phyloP scores from a whole-genome alignment of 768 basidiomycete species.

The Antrodiella citrinella region DNA sequence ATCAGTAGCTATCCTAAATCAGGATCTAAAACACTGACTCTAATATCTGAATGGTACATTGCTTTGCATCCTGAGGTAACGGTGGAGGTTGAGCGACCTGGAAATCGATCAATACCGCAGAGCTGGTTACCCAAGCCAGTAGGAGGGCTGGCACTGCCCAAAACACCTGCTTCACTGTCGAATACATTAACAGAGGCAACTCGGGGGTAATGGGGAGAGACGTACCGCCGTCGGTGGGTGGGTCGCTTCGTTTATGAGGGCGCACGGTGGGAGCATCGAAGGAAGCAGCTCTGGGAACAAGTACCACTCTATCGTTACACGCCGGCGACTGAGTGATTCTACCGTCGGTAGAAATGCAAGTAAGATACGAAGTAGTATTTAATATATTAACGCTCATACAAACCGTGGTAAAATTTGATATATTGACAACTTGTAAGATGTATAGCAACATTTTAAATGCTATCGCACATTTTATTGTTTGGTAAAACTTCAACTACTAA shows the following conservation, averaged over 20 bases:
- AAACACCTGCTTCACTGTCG: neutral
- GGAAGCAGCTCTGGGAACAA: neutral
- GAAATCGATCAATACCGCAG: conserved; percentile 43
- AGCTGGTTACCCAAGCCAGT: conserved; percentile 9
- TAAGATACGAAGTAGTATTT: no score
- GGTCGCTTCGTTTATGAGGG: neutral
- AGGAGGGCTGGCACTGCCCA: conserved; percentile 5
- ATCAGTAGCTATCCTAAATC: neutral
- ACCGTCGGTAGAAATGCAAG: no score
- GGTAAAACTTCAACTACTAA: no score
- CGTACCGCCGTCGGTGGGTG: neutral
- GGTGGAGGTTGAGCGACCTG: conserved; percentile 70
- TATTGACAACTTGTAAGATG: no score
- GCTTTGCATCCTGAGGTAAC: conserved; percentile 48
- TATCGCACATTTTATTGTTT: no score
- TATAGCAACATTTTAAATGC: no score
- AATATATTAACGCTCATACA: no score
- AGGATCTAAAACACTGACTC: conserved; percentile 34
- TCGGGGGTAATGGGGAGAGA: neutral
- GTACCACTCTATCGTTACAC: no score
- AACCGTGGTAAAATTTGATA: no score
- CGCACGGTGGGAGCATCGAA: conserved; percentile 1
- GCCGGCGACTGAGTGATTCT: no score
- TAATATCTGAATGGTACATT: conserved; percentile 59
- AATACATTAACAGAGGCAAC: neutral